Conservation (phyloP, 2,329 filamentous ascomycete species). For the Colletotrichum liaoningense region DNA sequence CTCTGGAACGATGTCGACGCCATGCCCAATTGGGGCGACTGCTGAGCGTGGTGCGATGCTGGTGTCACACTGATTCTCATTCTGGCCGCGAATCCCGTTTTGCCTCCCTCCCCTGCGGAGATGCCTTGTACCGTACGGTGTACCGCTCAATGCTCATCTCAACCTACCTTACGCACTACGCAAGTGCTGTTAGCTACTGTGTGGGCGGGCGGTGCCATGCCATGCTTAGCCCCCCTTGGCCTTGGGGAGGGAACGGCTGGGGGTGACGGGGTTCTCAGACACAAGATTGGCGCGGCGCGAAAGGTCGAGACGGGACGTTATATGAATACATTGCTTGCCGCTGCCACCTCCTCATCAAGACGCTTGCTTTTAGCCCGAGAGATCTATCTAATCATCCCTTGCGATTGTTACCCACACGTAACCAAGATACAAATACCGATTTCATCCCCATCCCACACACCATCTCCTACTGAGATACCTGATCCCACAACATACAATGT, state of each 20-base stretch:
- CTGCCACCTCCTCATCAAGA: constrained; percentile 15
- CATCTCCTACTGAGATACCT: not conserved
- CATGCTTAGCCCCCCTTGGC: not conserved
- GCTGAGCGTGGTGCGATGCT: constrained; percentile 33
- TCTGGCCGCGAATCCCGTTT: constrained; percentile 31
- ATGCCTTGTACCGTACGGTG: constrained; percentile 5
- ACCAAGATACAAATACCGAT: constrained; percentile 15
- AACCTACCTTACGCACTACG: not conserved
- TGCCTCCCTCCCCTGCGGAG: constrained; percentile 23
- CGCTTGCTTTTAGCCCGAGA: constrained; percentile 14
- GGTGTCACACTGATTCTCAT: constrained; percentile 25
- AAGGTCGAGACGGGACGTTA: constrained; percentile 13
- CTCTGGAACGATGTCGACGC: constrained; percentile 32
- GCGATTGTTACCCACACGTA: constrained; percentile 12
- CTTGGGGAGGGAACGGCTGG: not conserved
- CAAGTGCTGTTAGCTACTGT: no score
- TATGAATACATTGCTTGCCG: constrained; percentile 32
- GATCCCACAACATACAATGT: constrained; percentile 14
- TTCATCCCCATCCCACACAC: constrained; percentile 8
- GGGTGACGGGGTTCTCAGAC: constrained; percentile 21
- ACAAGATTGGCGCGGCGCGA: constrained; percentile 6
- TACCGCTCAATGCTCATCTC: not conserved
- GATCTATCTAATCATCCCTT: constrained; percentile 23
- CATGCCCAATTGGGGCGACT: constrained; percentile 29
- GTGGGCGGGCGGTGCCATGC: not conserved